Evolutionary conservation across 352 stramenopile species (phyloP).

Genomic region (Peronospora tabacina): DNA sequence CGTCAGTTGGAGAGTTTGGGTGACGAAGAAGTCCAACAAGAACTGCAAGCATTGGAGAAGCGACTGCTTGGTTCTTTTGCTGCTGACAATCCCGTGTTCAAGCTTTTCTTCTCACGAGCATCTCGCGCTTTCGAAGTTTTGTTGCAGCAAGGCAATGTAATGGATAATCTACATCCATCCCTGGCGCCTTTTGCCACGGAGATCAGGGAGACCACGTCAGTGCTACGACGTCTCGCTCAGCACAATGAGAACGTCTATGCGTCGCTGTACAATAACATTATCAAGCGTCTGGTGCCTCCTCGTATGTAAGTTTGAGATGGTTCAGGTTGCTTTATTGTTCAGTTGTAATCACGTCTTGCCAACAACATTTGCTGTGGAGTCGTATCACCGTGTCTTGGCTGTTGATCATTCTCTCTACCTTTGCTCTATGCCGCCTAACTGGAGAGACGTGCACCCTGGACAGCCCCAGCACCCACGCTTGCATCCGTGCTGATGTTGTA

Average conservation of each 20-base stretch:
- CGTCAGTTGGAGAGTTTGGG: conserved; percentile 20
- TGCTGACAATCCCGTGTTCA: conserved; percentile 46
- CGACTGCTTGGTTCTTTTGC: conserved; percentile 40
- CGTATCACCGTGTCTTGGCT: background rate
- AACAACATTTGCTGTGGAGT: conserved; percentile 12
- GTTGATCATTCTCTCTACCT: background rate
- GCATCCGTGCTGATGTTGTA: conserved; percentile 79
- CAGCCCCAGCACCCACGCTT: conserved; percentile 18
- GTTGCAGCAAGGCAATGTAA: conserved; percentile 8
- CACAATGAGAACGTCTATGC: conserved; percentile 67
- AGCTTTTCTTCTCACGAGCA: conserved; percentile 44
- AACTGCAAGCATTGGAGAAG: conserved; percentile 35
- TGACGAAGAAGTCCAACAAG: conserved; percentile 5
- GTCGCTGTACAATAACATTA: conserved; percentile 54
- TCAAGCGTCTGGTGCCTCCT: conserved; percentile 34
- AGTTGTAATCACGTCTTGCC: conserved; percentile 12
- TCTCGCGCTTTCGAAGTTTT: conserved; percentile 25
- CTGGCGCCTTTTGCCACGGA: conserved; percentile 43
- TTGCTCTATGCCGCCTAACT: conserved; percentile 11
- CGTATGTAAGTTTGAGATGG: conserved; percentile 13
- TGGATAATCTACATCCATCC: conserved; percentile 37
- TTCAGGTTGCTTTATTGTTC: conserved; percentile 1
- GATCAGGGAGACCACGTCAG: conserved; percentile 26
- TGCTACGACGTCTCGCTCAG: conserved; percentile 39
- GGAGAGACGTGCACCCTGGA: conserved; percentile 25